Conservation (phyloP, 306 rosid species). For the Nissolia schottii region DNA sequence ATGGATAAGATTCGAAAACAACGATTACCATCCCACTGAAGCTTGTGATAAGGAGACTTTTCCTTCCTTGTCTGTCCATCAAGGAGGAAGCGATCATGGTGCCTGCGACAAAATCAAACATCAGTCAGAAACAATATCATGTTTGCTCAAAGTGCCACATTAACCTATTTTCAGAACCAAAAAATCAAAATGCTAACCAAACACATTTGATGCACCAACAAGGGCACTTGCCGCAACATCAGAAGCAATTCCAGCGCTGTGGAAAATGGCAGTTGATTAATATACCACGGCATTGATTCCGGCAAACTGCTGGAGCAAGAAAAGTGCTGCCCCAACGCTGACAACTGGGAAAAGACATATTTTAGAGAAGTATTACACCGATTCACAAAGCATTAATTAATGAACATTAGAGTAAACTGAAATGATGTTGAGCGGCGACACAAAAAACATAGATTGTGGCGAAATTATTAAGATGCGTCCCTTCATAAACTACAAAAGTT, state of each 20-base stretch:
- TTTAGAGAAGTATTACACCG: slow-evolving; percentile 10
- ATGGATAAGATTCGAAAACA: slow-evolving; percentile 1
- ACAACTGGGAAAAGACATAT: slow-evolving; percentile 62
- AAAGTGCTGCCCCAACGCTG: slow-evolving; percentile 80
- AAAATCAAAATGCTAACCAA: slow-evolving; percentile 60
- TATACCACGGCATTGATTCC: slow-evolving; percentile 96
- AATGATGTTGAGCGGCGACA: neutral
- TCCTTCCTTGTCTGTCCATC: slow-evolving; percentile 91
- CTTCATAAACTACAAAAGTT: neutral
- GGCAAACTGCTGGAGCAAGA: slow-evolving; percentile 89
- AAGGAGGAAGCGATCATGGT: slow-evolving; percentile 79
- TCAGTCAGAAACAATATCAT: slow-evolving; percentile 4
- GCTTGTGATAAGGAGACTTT: slow-evolving; percentile 80
- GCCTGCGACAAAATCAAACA: slow-evolving; percentile 50
- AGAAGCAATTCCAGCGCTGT: slow-evolving; percentile 88
- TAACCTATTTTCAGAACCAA: neutral
- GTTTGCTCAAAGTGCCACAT: neutral
- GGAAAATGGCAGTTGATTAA: slow-evolving; percentile 90
- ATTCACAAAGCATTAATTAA: neutral
- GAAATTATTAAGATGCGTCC: neutral
- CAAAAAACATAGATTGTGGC: neutral
- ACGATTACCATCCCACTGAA: slow-evolving; percentile 82
- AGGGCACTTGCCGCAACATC: slow-evolving; percentile 98
- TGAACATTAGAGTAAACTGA: neutral
- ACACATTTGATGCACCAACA: slow-evolving; percentile 91